Evolutionary conservation across 2,329 filamentous ascomycete genomes (phyloP), one percentile per base, ranked within the genome.

Genomic region (Aquanectria penicillioides): DNA sequence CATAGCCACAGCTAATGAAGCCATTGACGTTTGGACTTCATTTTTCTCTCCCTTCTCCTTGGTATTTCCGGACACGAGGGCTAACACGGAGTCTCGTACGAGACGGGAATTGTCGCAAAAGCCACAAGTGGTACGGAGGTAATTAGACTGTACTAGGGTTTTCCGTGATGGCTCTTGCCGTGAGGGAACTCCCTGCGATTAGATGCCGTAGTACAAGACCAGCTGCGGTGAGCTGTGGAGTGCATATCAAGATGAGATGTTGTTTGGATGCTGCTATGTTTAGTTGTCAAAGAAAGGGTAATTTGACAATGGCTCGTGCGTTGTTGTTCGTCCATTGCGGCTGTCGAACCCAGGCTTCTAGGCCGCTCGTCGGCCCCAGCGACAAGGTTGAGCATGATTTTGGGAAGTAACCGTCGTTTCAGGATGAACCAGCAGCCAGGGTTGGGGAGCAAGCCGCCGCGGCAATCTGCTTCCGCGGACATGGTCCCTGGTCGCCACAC

Each of bases 251-350:
- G 15, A 48, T 52, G 37, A 43, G 23, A 52, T 48, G 53, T 56
- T 15, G 46, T 58, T 53, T n/a, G n/a, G n/a, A 10, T 31, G 41
- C 25, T 62, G 62, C 59, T 60, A 62, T 65, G 61, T 65, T 66
- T 63, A 57, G 63, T 47, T 25, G 17, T 40, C 18, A 18, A 33
- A 37, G 46, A 23, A 13, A 53, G 41, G 37, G 43, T 55, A 55
- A 46, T 29, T 59, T 59, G 50, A 55, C 50, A 62, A 37, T 65
- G 54, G 66, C 60, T 66, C 58, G 64, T 63, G 64, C 60, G 51
- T 52, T 44, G 18, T 53, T 55, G 48, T 59, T 59, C 41, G 48
- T 58, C 49, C 38, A 29, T 48, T 48, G 33, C 46, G 58, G 61
- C 59, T 51, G 38, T 55, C n/a, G n/a, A n/a, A n/a, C n/a, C n/a